Percentiles rank a stretch among this genome's conserved stretches.
phyloP scores from a whole-genome alignment of 23 red algal genomes.

The Agarophyton chilense region DNA sequence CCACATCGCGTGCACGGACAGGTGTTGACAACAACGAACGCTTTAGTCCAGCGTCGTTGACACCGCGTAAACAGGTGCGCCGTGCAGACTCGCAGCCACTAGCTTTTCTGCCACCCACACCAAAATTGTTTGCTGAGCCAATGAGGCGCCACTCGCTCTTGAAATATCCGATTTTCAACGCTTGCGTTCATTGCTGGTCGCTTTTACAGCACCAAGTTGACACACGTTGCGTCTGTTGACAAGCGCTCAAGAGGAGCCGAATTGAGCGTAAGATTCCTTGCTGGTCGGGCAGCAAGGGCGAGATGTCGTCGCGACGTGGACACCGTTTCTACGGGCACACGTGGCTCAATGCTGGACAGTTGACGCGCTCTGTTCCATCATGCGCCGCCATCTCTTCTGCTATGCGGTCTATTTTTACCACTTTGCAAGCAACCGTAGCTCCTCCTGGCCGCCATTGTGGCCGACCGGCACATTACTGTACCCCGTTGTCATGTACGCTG shows the following conservation, averaged over 20 bases:
- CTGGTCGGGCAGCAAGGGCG: background rate
- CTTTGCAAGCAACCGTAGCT: too few relatives aligned
- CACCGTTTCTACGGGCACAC: background rate
- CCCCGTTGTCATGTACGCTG: too few relatives aligned
- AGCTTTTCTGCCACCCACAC: background rate
- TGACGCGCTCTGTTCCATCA: background rate
- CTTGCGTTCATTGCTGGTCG: background rate
- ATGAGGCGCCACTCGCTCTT: background rate
- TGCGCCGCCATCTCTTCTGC: too few relatives aligned
- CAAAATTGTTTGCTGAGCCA: background rate
- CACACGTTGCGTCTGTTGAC: background rate
- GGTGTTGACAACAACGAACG: slow-evolving; percentile 18
- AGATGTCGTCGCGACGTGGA: background rate
- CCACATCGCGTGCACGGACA: background rate
- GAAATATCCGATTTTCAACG: background rate
- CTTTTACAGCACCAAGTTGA: background rate
- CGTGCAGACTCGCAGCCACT: background rate
- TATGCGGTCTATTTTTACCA: too few relatives aligned
- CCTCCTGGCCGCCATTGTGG: too few relatives aligned
- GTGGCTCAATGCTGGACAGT: background rate
- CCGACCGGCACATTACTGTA: too few relatives aligned
- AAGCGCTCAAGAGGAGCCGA: background rate
- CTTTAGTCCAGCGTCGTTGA: background rate
- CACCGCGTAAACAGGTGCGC: background rate
- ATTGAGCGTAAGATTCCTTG: background rate